Evolutionary conservation across 208 protist species (phyloP).

Genomic region (Wallacemonas sp.): DNA sequence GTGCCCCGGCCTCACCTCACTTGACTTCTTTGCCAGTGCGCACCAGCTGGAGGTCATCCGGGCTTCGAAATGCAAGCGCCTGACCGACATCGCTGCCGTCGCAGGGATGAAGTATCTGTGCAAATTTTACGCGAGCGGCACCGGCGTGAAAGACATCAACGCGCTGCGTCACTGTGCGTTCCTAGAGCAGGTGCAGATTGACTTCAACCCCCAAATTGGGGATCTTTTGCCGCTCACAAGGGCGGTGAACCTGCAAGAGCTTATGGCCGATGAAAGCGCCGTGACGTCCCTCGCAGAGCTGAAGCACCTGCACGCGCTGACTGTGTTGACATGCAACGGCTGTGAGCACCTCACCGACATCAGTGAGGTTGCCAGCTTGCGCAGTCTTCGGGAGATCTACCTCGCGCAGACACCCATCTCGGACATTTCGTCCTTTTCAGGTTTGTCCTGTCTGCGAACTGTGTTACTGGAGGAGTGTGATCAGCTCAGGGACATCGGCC

Average conservation of each 20-base stretch:
- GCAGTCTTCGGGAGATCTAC: neutral
- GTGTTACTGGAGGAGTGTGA: neutral
- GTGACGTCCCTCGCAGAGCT: neutral
- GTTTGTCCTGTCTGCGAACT: neutral
- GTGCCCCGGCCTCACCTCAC: neutral
- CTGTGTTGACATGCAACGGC: neutral
- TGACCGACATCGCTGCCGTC: constrained; percentile 12
- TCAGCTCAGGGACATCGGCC: neutral
- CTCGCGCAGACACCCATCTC: neutral
- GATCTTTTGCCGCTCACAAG: neutral
- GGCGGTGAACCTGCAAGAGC: neutral
- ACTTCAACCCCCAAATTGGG: neutral
- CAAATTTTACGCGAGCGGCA: constrained; percentile 4
- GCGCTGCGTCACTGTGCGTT: neutral
- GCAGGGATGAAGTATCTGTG: neutral
- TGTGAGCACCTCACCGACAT: neutral
- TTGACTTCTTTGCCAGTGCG: neutral
- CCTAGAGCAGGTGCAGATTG: neutral
- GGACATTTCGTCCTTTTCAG: neutral
- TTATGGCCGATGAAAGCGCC: neutral
- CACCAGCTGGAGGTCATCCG: constrained; percentile 5
- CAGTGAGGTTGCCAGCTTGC: neutral
- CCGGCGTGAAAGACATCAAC: neutral
- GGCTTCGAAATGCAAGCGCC: neutral
- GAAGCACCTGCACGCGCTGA: neutral